These are phyloP conservation scores for Microbotryomycetes sp. DNA, from an alignment of 1,284 basidiomycete species.

Conservation along the genomic window DNA sequence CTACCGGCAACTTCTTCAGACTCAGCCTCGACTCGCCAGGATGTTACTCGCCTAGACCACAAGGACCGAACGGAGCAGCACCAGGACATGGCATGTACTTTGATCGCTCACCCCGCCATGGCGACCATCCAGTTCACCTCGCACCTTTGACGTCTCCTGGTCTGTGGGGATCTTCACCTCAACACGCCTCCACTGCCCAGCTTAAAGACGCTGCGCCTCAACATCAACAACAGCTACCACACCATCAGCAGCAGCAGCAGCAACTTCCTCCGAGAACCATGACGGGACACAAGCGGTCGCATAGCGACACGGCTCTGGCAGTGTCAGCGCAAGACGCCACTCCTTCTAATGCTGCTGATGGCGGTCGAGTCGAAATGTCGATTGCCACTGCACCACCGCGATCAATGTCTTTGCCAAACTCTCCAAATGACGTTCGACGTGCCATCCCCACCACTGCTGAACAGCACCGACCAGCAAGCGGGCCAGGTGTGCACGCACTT, in stretches of 20 bases:
- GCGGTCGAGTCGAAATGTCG: too few relatives aligned
- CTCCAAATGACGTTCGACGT: neutral
- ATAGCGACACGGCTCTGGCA: neutral
- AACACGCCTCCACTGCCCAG: too few relatives aligned
- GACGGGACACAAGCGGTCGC: neutral
- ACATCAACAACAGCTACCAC: neutral
- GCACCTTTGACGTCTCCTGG: neutral
- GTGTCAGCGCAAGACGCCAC: too few relatives aligned
- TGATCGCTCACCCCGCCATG: neutral
- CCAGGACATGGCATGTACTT: too few relatives aligned
- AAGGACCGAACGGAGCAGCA: neutral
- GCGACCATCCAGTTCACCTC: neutral
- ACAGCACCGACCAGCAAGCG: too few relatives aligned
- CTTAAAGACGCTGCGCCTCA: too few relatives aligned
- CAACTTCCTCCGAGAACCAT: neutral
- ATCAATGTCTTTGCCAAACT: neutral
- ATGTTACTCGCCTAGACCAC: neutral
- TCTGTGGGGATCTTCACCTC: neutral
- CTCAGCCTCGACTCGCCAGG: slow-evolving; percentile 13
- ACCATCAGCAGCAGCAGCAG: neutral
- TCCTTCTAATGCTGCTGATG: too few relatives aligned
- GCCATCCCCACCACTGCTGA: too few relatives aligned
- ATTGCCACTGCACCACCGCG: too few relatives aligned
- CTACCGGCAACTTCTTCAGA: slow-evolving; percentile 13
- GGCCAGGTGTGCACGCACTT: too few relatives aligned